Evolutionary conservation across 805 yeast species (phyloP).

Genomic region (Pichia thaimueangensis): DNA sequence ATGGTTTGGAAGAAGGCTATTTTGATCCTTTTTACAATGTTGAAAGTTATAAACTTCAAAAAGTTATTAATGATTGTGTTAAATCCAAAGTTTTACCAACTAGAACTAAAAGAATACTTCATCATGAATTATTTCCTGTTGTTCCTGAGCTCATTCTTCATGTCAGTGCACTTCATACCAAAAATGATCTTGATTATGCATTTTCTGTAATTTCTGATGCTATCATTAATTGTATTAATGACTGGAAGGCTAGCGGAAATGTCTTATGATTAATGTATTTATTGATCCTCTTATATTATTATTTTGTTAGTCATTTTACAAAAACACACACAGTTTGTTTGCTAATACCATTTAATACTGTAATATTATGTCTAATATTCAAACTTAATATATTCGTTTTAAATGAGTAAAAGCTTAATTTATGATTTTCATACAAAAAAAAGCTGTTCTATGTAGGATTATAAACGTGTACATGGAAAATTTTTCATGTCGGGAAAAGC

Average conservation of each 20-base stretch:
- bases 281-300: no score
- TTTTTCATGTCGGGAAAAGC: no score
- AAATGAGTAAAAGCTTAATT: no score
- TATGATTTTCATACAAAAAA: no score
- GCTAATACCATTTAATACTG: no score
- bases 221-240: background rate
- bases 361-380: no score
- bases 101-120: constrained; percentile 51
- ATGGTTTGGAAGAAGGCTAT: constrained; percentile 35
- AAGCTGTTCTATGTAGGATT: no score
- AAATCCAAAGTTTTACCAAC: constrained; percentile 51
- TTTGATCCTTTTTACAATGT: constrained; percentile 40
- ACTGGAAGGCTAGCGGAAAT: constrained; percentile 3
- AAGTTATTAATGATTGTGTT: constrained; percentile 53
- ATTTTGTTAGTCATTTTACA: no score
- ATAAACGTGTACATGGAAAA: no score
- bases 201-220: constrained; percentile 32
- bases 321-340: no score
- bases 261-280: no score
- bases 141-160: constrained; percentile 53
- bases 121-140: constrained; percentile 68
- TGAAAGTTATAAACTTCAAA: constrained; percentile 60
- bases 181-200: constrained; percentile 39
- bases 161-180: constrained; percentile 41
- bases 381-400: no score